Evolutionary conservation across 495 filamentous ascomycete species (phyloP).

Genomic region (Penicillium salamii): DNA sequence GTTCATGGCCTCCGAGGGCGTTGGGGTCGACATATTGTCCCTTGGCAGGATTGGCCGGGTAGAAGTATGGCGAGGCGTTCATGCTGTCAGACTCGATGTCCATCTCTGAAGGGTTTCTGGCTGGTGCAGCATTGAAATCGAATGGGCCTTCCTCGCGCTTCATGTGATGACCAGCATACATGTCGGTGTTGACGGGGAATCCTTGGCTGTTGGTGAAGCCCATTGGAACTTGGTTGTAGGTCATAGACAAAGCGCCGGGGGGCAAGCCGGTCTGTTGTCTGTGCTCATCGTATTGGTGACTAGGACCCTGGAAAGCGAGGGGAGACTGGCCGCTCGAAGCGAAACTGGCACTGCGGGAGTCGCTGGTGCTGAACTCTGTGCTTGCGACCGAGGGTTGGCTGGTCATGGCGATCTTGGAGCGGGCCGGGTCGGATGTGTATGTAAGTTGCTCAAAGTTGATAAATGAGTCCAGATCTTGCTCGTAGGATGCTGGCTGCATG

Average conservation of each 20-base stretch:
- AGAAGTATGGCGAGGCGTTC: conserved; percentile 56
- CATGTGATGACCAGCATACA: conserved; percentile 45
- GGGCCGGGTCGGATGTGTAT: conserved; percentile 41
- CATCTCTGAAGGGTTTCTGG: conserved; percentile 51
- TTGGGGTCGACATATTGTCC: conserved; percentile 67
- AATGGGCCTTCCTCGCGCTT: conserved; percentile 49
- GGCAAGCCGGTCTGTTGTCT: conserved; percentile 89
- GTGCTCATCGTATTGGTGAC: conserved; percentile 88
- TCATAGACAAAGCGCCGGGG: conserved; percentile 69
- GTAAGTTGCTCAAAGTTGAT: conserved; percentile 50
- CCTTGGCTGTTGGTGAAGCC: conserved; percentile 49
- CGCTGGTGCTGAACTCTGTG: conserved; percentile 36
- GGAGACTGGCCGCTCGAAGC: conserved; percentile 45
- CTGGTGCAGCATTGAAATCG: conserved; percentile 57
- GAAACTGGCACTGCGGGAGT: conserved; percentile 39
- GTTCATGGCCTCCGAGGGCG: conserved; percentile 59
- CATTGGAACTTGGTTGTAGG: conserved; percentile 57
- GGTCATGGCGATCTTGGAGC: conserved; percentile 37
- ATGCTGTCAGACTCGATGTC: conserved; percentile 57
- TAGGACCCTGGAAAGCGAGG: conserved; percentile 70
- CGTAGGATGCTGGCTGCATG: conserved; percentile 29
- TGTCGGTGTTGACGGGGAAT: conserved; percentile 44
- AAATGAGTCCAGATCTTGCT: conserved; percentile 50
- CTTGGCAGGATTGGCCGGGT: conserved; percentile 36
- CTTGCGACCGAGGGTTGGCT: conserved; percentile 38